Conservation (phyloP, 768 basidiomycete species). For the Asterophora parasitica region DNA sequence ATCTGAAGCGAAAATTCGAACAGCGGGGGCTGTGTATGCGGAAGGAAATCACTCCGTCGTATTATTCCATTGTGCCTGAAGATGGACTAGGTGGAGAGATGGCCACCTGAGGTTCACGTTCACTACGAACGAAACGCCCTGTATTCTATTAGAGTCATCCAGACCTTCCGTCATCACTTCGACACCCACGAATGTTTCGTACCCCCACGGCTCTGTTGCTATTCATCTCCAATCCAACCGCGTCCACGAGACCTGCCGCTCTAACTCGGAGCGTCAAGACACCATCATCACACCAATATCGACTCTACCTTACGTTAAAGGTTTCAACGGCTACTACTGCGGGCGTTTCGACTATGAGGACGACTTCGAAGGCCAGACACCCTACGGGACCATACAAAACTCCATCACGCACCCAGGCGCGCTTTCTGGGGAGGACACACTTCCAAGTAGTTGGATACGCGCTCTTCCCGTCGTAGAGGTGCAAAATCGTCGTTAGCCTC, state of each 20-base stretch:
- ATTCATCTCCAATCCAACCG: slow-evolving; percentile 30
- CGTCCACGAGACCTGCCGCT: slow-evolving; percentile 52
- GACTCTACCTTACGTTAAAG: slow-evolving; percentile 27
- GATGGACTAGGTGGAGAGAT: slow-evolving; percentile 49
- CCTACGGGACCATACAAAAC: slow-evolving; percentile 48
- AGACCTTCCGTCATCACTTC: slow-evolving; percentile 59
- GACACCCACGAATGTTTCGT: slow-evolving; percentile 41
- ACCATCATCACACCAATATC: slow-evolving; percentile 59
- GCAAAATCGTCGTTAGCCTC: slow-evolving; percentile 49
- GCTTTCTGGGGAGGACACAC: slow-evolving; percentile 32
- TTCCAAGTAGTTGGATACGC: slow-evolving; percentile 53
- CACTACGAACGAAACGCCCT: slow-evolving; percentile 35
- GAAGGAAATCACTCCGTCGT: slow-evolving; percentile 45
- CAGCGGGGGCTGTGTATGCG: slow-evolving; percentile 51
- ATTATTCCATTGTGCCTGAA: slow-evolving; percentile 54
- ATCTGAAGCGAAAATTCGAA: slow-evolving; percentile 50
- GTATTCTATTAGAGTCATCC: slow-evolving; percentile 64
- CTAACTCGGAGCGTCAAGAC: slow-evolving; percentile 67
- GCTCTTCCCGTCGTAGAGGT: slow-evolving; percentile 30
- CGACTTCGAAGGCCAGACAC: neutral
- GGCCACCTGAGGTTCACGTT: slow-evolving; percentile 74
- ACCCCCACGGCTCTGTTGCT: slow-evolving; percentile 46
- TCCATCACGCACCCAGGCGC: slow-evolving; percentile 29
- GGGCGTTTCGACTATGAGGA: slow-evolving; percentile 47
- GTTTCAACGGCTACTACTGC: slow-evolving; percentile 56